Evolutionary conservation across 192 early-diverging fungal species (phyloP).

Genomic region (Gamsiella multidivaricata): DNA sequence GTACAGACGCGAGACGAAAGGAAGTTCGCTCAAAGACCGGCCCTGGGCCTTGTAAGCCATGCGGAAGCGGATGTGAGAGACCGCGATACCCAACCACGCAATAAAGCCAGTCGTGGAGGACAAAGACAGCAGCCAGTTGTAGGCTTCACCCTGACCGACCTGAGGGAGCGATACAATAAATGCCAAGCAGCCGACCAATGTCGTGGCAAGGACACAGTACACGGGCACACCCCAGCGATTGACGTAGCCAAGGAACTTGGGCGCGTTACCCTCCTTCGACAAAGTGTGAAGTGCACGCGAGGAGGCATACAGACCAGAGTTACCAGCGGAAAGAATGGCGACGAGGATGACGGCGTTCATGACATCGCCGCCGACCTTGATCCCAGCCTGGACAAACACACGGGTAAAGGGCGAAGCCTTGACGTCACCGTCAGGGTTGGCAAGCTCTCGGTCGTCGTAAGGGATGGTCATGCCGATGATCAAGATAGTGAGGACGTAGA

Average conservation of each 20-base stretch:
- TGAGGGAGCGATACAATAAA: constrained; percentile 65
- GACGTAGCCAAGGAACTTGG: constrained; percentile 65
- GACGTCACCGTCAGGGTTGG: constrained; percentile 55
- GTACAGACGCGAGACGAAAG: constrained; percentile 69
- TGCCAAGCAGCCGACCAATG: constrained; percentile 68
- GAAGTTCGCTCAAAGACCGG: constrained; percentile 65
- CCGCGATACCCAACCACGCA: constrained; percentile 83
- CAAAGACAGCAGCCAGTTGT: constrained; percentile 69
- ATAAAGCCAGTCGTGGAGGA: constrained; percentile 78
- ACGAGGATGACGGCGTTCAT: constrained; percentile 76
- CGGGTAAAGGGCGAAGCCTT: constrained; percentile 75
- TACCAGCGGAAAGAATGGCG: constrained; percentile 76
- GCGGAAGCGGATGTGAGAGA: constrained; percentile 84
- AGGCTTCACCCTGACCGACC: constrained; percentile 72
- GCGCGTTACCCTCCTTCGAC: constrained; percentile 78
- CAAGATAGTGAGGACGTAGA: constrained; percentile 86
- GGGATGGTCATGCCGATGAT: constrained; percentile 90
- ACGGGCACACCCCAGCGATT: constrained; percentile 73
- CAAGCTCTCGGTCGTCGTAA: constrained; percentile 67
- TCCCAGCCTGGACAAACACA: constrained; percentile 70
- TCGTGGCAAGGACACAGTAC: constrained; percentile 66
- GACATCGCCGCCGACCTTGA: constrained; percentile 65
- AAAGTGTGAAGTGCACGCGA: constrained; percentile 82
- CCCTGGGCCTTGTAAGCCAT: constrained; percentile 77
- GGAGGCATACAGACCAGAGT: constrained; percentile 84